These are phyloP conservation scores for Trichophaea hybrida DNA, from an alignment of 2,329 filamentous ascomycete species.

Conservation along the genomic window DNA sequence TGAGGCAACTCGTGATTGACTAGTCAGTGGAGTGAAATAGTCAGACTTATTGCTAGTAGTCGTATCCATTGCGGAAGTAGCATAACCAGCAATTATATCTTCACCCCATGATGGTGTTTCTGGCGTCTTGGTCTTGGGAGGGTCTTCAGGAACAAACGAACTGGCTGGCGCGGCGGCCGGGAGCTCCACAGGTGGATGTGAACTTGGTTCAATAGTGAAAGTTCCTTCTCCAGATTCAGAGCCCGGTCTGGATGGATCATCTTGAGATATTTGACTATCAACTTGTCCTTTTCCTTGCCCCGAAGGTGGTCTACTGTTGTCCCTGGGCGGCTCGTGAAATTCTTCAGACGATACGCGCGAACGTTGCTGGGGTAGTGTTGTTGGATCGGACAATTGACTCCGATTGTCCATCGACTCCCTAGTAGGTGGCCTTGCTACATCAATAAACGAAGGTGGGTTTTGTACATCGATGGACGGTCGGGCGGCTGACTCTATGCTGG, in stretches of 20 bases:
- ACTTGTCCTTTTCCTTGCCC: background rate
- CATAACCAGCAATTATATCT: slow-evolving; percentile 16
- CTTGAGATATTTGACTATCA: background rate
- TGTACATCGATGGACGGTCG: background rate
- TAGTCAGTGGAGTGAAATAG: slow-evolving; percentile 1
- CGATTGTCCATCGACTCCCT: too few relatives aligned
- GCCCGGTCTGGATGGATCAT: background rate
- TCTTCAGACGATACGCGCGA: background rate
- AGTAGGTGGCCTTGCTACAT: too few relatives aligned
- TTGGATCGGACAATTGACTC: too few relatives aligned
- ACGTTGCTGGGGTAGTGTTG: background rate
- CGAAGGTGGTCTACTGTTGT: background rate
- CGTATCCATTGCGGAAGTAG: background rate
- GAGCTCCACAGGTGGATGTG: background rate
- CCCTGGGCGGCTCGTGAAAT: background rate
- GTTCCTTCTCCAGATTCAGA: too few relatives aligned
- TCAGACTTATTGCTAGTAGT: background rate
- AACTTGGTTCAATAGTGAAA: background rate
- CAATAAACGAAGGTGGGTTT: too few relatives aligned
- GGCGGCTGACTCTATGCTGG: background rate
- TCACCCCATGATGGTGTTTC: slow-evolving; percentile 10
- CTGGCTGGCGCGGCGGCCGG: background rate
- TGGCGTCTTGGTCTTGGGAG: background rate
- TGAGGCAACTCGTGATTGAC: background rate
- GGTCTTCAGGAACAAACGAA: background rate